A percentile compares a stretch with the other conserved stretches of the same genome.
These are phyloP conservation scores for Botrytis cinerea DNA, from an alignment of 2,329 filamentous ascomycete species.

Conservation along the genomic window DNA sequence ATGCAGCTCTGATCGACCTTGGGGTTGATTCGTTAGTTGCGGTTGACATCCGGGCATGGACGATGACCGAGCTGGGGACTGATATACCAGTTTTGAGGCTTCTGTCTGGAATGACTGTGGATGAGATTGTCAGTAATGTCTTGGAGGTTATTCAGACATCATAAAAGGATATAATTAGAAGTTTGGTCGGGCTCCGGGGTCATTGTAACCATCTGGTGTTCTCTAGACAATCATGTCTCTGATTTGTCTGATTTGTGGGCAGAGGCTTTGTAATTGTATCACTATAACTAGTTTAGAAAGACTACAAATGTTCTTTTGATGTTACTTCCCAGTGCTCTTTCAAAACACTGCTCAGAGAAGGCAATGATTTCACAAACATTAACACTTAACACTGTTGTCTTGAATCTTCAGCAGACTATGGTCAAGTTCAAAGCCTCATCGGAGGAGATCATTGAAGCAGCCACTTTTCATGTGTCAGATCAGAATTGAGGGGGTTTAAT, in stretches of 20 bases:
- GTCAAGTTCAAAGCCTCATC: too few species aligned
- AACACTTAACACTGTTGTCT: neutral
- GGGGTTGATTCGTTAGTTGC: neutral
- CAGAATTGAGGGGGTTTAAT: neutral
- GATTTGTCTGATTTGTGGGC: neutral
- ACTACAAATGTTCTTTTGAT: neutral
- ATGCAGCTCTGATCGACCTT: neutral
- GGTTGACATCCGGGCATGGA: neutral
- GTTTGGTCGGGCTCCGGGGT: neutral
- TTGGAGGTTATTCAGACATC: neutral
- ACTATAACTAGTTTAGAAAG: neutral
- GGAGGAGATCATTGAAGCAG: neutral
- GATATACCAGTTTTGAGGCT: neutral
- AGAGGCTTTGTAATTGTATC: neutral
- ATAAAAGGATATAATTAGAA: neutral
- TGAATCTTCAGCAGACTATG: neutral
- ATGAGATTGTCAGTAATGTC: neutral
- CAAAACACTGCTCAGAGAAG: neutral
- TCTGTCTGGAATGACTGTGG: neutral
- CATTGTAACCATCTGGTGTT: neutral
- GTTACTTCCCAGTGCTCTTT: neutral
- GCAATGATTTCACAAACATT: neutral
- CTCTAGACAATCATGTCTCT: neutral
- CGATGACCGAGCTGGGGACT: neutral
- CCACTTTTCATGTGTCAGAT: neutral